These are phyloP conservation scores for Starmerella stigmatis DNA, from an alignment of 805 yeast species.

Conservation along the genomic window DNA sequence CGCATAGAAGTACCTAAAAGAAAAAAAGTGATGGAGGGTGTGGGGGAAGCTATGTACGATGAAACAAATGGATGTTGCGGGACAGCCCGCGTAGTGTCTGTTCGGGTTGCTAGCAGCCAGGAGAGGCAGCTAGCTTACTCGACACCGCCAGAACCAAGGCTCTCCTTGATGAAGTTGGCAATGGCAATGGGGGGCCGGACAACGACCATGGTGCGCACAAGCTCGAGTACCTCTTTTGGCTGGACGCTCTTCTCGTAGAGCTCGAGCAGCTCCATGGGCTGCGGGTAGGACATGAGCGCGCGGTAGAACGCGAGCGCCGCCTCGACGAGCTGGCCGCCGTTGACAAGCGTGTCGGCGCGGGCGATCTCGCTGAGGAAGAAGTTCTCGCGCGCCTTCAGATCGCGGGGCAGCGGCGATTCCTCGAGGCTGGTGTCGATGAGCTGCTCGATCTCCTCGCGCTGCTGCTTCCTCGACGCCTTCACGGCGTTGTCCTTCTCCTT, in stretches of 20 bases:
- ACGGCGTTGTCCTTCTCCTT: conserved; percentile 48
- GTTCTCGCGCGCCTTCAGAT: conserved; percentile 56
- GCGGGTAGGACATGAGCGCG: conserved; percentile 86
- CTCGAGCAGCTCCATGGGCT: conserved; percentile 82
- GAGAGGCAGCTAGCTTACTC: conserved; percentile 10
- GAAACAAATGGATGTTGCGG: too few species aligned
- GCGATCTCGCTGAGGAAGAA: conserved; percentile 77
- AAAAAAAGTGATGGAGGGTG: too few species aligned
- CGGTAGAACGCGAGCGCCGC: conserved; percentile 88
- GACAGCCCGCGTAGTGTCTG: too few species aligned
- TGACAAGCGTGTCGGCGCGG: conserved; percentile 70
- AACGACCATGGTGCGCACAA: conserved; percentile 79
- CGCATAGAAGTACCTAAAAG: too few species aligned
- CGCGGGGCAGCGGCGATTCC: conserved; percentile 66
- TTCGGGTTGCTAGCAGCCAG: too few species aligned
- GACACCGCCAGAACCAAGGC: conserved; percentile 27
- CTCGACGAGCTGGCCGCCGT: conserved; percentile 49
- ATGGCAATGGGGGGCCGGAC: conserved; percentile 74
- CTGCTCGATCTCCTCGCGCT: conserved; percentile 47
- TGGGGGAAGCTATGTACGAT: background rate
- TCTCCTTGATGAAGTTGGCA: conserved; percentile 51
- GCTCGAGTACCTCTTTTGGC: conserved; percentile 60
- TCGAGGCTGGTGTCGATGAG: conserved; percentile 55
- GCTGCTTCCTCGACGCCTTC: conserved; percentile 48
- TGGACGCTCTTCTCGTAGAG: conserved; percentile 85